Conservation (phyloP, 345 rosid species). For the Corymbia maculata region DNA sequence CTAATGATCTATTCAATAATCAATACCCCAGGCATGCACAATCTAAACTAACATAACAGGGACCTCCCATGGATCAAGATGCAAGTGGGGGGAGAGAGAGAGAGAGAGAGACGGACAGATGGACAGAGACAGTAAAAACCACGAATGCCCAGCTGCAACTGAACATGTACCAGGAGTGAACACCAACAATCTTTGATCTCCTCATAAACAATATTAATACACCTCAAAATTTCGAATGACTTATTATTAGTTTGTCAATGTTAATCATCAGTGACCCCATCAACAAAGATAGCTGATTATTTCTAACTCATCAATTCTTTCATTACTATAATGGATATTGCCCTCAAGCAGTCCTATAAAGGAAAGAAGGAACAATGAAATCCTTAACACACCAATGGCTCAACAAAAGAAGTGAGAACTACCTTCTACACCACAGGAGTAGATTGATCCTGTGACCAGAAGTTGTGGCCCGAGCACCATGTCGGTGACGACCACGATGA, state of each 20-base stretch:
- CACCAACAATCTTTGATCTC: not conserved
- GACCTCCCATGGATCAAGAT: not conserved
- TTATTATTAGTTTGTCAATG: not conserved
- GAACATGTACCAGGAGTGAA: not conserved
- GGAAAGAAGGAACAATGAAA: not conserved
- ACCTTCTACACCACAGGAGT: constrained; percentile 97
- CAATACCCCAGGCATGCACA: not conserved
- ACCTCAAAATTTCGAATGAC: not conserved
- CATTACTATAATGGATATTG: not conserved
- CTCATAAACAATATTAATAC: not conserved
- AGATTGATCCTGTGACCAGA: constrained; percentile 72
- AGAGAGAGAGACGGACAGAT: not conserved
- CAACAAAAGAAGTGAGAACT: not conserved
- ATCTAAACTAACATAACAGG: not conserved
- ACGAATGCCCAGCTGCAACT: not conserved
- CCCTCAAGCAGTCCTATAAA: not conserved
- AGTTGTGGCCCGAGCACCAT: constrained; percentile 94
- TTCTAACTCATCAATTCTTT: not conserved
- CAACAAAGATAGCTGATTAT: not conserved
- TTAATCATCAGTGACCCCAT: not conserved
- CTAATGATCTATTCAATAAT: not conserved
- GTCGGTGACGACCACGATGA: constrained; percentile 93
- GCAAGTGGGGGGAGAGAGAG: not conserved
- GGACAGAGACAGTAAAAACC: not conserved
- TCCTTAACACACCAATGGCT: not conserved